phyloP scores from a whole-genome alignment of 306 rosid species.

The Vigna hirtella region DNA sequence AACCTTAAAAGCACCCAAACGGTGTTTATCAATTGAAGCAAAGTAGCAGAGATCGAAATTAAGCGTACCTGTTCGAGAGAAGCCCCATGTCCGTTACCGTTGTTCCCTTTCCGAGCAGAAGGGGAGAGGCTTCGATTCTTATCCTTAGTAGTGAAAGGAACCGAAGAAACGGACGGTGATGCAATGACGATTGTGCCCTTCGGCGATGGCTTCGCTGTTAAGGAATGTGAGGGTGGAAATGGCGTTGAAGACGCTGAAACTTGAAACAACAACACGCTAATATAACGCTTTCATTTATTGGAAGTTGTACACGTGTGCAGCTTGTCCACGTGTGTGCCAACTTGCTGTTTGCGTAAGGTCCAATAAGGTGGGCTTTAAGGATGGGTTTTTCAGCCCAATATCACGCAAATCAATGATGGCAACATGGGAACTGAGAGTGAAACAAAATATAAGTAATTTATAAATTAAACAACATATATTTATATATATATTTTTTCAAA shows the following conservation, averaged over 20 bases:
- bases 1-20: not conserved
- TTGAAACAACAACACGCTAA: not conserved
- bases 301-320: not conserved
- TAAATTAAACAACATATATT: too few species aligned
- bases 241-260: not conserved
- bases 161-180: not conserved
- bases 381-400: not conserved
- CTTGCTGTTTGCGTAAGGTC: not conserved
- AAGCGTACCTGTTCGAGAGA: conserved; percentile 74
- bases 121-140: not conserved
- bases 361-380: not conserved
- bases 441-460: too few species aligned
- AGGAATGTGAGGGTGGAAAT: conserved; percentile 18
- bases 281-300: not conserved
- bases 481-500: too few species aligned
- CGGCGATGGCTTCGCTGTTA: conserved; percentile 30
- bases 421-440: not conserved
- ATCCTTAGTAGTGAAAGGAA: not conserved
- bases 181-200: conserved; percentile 31
- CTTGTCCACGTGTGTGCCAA: not conserved
- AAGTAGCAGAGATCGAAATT: not conserved
- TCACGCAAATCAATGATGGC: not conserved
- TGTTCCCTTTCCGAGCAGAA: not conserved
- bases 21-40: not conserved
- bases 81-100: conserved; percentile 59